A percentile compares a stretch with the other conserved stretches of the same genome.
phyloP scores from a whole-genome alignment of 179 eudicot genomes.

The Amaranthus tricolor region DNA sequence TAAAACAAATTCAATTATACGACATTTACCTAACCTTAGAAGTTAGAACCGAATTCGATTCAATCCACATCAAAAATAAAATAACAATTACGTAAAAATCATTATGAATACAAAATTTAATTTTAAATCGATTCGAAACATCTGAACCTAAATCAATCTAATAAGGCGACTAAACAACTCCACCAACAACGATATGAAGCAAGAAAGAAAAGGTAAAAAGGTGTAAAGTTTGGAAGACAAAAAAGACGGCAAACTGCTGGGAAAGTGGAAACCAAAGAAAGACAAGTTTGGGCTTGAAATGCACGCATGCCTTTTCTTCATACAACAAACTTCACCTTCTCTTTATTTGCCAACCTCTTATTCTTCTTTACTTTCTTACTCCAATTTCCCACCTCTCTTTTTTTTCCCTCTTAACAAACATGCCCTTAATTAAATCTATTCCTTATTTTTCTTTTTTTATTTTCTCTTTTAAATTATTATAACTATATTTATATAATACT shows the following conservation, averaged over 20 bases:
- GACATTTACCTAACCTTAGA: too few relatives aligned
- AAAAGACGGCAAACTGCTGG: conserved; percentile 31
- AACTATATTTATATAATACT: too few relatives aligned
- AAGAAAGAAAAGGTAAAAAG: background rate
- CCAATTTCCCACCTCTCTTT: conserved; percentile 34
- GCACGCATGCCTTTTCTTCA: conserved; percentile 29
- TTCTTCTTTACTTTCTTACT: conserved; percentile 24
- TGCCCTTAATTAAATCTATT: background rate
- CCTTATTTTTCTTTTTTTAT: too few relatives aligned
- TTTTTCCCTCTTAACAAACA: conserved; percentile 21
- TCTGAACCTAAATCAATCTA: too few relatives aligned
- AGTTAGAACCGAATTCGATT: too few relatives aligned
- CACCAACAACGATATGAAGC: too few relatives aligned
- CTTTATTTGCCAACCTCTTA: conserved; percentile 25
- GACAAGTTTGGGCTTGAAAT: conserved; percentile 35
- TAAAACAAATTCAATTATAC: too few relatives aligned
- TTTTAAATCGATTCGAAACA: too few relatives aligned
- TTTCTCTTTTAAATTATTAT: background rate
- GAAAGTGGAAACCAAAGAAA: conserved; percentile 34
- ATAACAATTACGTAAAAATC: too few relatives aligned
- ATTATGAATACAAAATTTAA: too few relatives aligned
- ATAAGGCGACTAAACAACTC: too few relatives aligned
- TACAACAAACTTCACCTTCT: background rate
- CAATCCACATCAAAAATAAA: too few relatives aligned
- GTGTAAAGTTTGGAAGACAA: background rate